Base-by-base conservation (phyloP, 2,329 filamentous ascomycete species). In the Emergomyces africanus region DNA sequence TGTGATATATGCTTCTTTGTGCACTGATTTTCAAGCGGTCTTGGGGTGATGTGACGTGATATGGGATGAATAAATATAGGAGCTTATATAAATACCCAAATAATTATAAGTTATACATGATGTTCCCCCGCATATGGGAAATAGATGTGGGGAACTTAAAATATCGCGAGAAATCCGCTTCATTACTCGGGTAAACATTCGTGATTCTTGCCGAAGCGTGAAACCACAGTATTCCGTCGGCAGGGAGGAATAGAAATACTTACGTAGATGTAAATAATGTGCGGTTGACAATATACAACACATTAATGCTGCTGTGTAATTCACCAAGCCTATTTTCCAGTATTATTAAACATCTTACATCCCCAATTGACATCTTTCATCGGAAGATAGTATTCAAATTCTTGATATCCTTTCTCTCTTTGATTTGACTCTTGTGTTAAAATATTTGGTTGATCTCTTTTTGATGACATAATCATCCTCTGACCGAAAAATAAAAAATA, bases 391-490 rank as follows among this genome's bases (percentile, higher is more conserved):
- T 46, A 46, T n/a, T 10, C 20, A 1, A 14, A 33, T 9, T 15
- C 18, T 33, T 50, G 5, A 20, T 25, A 3, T 33, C n/a, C 1
- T 15, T 30, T 3, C 2, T 10, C 12, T 4, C 28, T 10, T 44
- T 23, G 3, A 3, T 2, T 49, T n/a, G 15, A 28, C 5, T 15
- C 15, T 3, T 14, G 15, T 8, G 14, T 30, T 18, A 15, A 9
- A 5, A 20, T 30, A 5, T 37, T 20, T n/a, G 30, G 20, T 35
- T 1, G 51, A 5, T 2, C 10, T 14, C 10, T 12, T 9, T 12
- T 8, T 56, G 54, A 42, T 56, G 54, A 56, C 54, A 56, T 56
- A 56, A 56, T 56, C 54, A 23, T 15, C 37, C n/a, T 8, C 20
- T n/a, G n/a, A n/a, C 49, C 39, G 49, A 30, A 39, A 55, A 30